These are phyloP conservation scores for Trichosporon faecale DNA, from an alignment of 1,284 basidiomycete species.

Conservation along the genomic window DNA sequence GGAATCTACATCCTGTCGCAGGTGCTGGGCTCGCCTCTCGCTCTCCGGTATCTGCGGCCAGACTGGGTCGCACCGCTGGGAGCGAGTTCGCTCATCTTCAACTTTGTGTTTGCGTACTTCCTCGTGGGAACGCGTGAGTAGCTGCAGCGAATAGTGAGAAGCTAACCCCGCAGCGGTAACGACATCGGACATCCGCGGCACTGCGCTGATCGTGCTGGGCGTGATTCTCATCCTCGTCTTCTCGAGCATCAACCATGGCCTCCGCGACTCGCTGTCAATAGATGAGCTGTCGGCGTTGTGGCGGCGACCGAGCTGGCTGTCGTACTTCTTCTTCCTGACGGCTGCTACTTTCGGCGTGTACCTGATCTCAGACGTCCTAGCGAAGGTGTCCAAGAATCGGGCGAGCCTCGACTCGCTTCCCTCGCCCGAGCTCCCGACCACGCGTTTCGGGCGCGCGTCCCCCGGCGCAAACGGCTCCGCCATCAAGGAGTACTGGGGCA, in stretches of 20 bases:
- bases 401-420: constrained; percentile 56
- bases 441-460: constrained; percentile 17
- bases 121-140: constrained; percentile 52
- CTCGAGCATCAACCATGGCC: constrained; percentile 52
- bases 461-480: constrained; percentile 16
- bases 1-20: constrained; percentile 44
- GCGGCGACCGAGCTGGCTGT: constrained; percentile 78
- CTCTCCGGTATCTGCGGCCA: constrained; percentile 50
- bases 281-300: constrained; percentile 71
- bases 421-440: constrained; percentile 35
- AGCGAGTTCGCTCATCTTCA: constrained; percentile 50
- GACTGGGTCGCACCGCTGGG: constrained; percentile 54
- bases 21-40: constrained; percentile 50
- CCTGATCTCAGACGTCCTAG: constrained; percentile 53
- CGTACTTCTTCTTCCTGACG: constrained; percentile 77
- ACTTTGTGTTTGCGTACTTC: constrained; percentile 52
- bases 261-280: constrained; percentile 53
- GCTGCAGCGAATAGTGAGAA: too few relatives aligned
- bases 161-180: constrained; percentile 44
- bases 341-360: constrained; percentile 65
- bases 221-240: constrained; percentile 53
- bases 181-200: constrained; percentile 48
- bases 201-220: constrained; percentile 50
- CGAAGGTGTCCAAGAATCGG: constrained; percentile 40
- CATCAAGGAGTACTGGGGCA: constrained; percentile 7